phyloP scores from a whole-genome alignment of 176 grass and related monocot genomes.

The Oryza brachyantha region DNA sequence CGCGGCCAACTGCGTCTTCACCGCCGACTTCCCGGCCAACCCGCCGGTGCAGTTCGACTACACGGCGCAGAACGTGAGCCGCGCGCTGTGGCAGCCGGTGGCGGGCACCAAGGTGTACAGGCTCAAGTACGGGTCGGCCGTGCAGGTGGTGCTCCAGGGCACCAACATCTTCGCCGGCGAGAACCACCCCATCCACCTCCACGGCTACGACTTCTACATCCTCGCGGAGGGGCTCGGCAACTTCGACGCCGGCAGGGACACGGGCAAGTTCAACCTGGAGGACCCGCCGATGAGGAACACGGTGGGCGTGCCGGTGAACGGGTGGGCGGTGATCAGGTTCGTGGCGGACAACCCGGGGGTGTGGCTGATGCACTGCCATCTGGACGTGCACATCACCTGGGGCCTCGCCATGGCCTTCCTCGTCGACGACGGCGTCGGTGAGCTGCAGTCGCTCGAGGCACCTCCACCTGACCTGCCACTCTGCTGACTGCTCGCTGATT shows the following conservation, averaged over 20 bases:
- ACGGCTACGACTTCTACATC: constrained; percentile 93
- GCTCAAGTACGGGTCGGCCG: constrained; percentile 66
- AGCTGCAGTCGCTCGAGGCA: constrained; percentile 52
- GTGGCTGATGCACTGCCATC: constrained; percentile 97
- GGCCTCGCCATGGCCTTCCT: constrained; percentile 93
- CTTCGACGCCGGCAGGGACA: constrained; percentile 56
- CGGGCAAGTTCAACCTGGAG: constrained; percentile 65
- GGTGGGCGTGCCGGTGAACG: constrained; percentile 77
- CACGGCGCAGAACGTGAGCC: constrained; percentile 74
- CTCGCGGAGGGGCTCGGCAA: constrained; percentile 78
- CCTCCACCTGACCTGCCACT: constrained; percentile 65
- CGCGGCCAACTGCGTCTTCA: constrained; percentile 47
- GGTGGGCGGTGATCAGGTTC: constrained; percentile 87
- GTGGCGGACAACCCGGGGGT: constrained; percentile 83
- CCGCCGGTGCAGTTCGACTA: constrained; percentile 82
- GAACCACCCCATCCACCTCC: constrained; percentile 95
- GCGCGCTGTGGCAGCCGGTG: constrained; percentile 70
- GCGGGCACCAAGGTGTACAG: constrained; percentile 66
- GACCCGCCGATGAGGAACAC: constrained; percentile 91
- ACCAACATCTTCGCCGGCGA: constrained; percentile 85
- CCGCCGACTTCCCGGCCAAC: constrained; percentile 62
- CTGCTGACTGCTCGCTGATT: constrained; percentile 36
- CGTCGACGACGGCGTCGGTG: constrained; percentile 68
- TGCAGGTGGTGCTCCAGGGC: constrained; percentile 86
- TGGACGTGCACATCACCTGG: constrained; percentile 92